A percentile compares a stretch with the other conserved stretches of the same genome.
These are phyloP conservation scores for Theobroma cacao DNA, from an alignment of 345 rosid genomes.

Conservation along the genomic window DNA sequence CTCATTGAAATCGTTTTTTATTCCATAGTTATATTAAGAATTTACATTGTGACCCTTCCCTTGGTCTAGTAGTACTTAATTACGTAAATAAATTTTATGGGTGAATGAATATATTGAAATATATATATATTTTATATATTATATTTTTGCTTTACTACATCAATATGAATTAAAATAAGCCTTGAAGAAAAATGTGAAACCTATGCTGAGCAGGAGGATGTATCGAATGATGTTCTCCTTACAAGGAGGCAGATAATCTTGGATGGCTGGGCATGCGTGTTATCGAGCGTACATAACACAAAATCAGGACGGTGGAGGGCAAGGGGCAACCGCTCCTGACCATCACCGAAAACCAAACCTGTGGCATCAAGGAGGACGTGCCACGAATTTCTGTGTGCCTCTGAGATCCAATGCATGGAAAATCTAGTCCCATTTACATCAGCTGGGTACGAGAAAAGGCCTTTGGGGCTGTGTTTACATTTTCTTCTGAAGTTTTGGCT, in stretches of 20 bases:
- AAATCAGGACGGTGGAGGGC: conserved; percentile 69
- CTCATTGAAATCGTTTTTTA: too few species aligned
- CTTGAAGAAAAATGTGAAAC: neutral
- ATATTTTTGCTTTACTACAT: too few species aligned
- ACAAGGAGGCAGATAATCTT: conserved; percentile 61
- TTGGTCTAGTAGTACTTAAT: too few species aligned
- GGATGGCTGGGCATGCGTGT: conserved; percentile 40
- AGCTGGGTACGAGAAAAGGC: conserved; percentile 62
- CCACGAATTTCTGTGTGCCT: conserved; percentile 74
- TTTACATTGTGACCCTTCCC: too few species aligned
- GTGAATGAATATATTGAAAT: too few species aligned
- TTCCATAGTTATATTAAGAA: too few species aligned
- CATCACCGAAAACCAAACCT: conserved; percentile 40
- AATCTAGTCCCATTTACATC: conserved; percentile 52
- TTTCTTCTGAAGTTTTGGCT: conserved; percentile 71
- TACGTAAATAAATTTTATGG: too few species aligned
- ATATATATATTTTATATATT: too few species aligned
- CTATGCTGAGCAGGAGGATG: conserved; percentile 27
- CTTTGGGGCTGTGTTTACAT: conserved; percentile 63
- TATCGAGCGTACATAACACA: conserved; percentile 52
- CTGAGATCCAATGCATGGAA: conserved; percentile 74
- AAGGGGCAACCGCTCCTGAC: conserved; percentile 49
- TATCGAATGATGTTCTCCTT: conserved; percentile 63
- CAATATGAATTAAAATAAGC: neutral
- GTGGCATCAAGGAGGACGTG: conserved; percentile 68